Base-by-base conservation (phyloP, 2,329 filamentous ascomycete genomes). In the Neofusicoccum umdonicola region DNA sequence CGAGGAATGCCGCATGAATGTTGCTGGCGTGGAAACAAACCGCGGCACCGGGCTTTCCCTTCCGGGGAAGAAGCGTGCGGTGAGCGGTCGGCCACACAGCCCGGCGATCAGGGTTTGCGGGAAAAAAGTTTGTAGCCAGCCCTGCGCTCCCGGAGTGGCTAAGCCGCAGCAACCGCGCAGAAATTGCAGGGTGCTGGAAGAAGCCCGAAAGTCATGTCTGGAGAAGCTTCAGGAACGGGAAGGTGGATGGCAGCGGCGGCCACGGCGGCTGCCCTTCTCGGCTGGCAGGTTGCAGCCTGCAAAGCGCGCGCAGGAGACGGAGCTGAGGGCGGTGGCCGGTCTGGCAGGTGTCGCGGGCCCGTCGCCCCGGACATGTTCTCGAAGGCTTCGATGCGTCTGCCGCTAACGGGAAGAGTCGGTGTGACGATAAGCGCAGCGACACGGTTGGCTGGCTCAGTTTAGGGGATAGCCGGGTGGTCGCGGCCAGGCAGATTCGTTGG, bases 361-460 rank as follows among this genome's bases (percentile, higher is more conserved):
- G 27, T 35, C 19, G 54, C 60, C 12, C 8, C 37, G 37, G 60
- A 42, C 34, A 34, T 34, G 61, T 56, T 63, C 61, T 63, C 39
- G 61, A 63, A 63, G 50, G 50, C 41, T 63, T 63, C 61, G 61
- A 39, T 54, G 48, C 48, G 41, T 44, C 48, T 50, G 39, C 51
- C 48, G 41, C 48, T 45, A 47, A 44, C 48, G 48, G 61, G 39
- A 45, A 45, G 48, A 63, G 61, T 63, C 61, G 61, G 61, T 63
- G 61, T 63, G 61, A 54, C 45, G 61, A 44, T 63, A 63, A 63
- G 61, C 61, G 48, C 42, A 19, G 12, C 47, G 31, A 19, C 35
- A 27, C 31, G 39, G 61, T 52, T 63, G 61, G 61, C 48, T 62
- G 60, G 34, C 12, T 19, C 15, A 27, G 50, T 44, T 51, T 15